Base-by-base conservation (phyloP, 768 basidiomycete species). In the Russula olivacea region DNA sequence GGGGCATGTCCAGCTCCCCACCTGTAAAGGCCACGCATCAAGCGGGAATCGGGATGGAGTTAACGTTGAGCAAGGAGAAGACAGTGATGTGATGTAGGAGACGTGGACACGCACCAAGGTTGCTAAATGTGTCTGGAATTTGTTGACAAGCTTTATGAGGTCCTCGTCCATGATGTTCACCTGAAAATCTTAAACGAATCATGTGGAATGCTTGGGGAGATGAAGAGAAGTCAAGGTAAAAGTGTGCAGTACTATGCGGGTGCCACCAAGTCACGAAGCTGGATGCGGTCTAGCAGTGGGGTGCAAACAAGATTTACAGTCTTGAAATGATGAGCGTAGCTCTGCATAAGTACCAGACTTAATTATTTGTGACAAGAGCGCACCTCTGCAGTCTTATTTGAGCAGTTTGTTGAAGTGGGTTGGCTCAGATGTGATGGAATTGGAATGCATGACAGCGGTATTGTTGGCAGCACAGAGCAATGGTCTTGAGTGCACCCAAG, bases 91-190 rank as follows among this genome's bases (percentile, higher is more conserved):
- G 41, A 41, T 55, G 23, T 25, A n/a, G 48, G 17, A 25, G 23
- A 8, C 58, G 67, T 43, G 58, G 36, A 55, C 55, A 77, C 87
- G 68, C 68, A 91, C 91, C 91, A 55, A 93, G 82, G 70, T 93
- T 92, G 75, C 79, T 83, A 77, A 93, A 93, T 61, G 91, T 93
- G 70, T 93, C 77, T 98, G 94, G 59, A 98, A 86, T 77, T 87
- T 90, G 79, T 97, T 97, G 49, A 98, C 95, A 15, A 96, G 83
- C 70, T 88, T 87, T 68, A 98, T 98, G 65, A 98, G 85, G 73
- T 96, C 93, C 47, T 88, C 85, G 75, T 98, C 95, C 95, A 98
- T 98, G 66, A 23, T 72, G 69, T 55, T 28, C 30, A n/a, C 38
- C 30, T 36, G 45, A 0, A 25, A 30, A 3, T 7, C 7, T 51